A percentile compares a stretch with the other conserved stretches of the same genome.
Conservation (phyloP, 2,329 filamentous ascomycete genomes). For the Fusarium chuoi region DNA sequence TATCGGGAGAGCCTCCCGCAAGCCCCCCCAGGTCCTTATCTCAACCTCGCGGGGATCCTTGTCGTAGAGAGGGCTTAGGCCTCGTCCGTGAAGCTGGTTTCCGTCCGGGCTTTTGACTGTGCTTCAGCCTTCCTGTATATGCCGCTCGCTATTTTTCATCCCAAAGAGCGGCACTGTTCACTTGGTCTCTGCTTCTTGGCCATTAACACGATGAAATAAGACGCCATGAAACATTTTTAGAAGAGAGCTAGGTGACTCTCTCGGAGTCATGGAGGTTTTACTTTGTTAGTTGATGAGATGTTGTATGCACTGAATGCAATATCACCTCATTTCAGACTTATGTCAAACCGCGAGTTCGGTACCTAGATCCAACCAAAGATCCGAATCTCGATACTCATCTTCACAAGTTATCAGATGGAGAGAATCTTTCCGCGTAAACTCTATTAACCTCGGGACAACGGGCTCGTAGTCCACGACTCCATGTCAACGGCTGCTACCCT, state of each 20-base stretch:
- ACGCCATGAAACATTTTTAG: background rate
- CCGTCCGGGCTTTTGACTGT: slow-evolving; percentile 1
- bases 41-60: slow-evolving; percentile 13
- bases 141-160: slow-evolving; percentile 8
- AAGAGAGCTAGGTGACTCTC: background rate
- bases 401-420: background rate
- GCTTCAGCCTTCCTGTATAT: slow-evolving; percentile 1
- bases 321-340: background rate
- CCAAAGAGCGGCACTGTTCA: slow-evolving; percentile 14
- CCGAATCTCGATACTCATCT: background rate
- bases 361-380: background rate
- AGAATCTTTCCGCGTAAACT: background rate
- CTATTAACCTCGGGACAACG: background rate
- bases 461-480: background rate
- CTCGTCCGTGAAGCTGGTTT: slow-evolving; percentile 7
- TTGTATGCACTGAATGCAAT: background rate
- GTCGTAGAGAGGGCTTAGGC: background rate
- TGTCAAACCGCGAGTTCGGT: background rate
- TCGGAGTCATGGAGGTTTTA: background rate
- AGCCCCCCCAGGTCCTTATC: slow-evolving; percentile 3
- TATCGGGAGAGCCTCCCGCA: slow-evolving; percentile 9
- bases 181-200: background rate
- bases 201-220: background rate
- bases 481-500: slow-evolving; percentile 9
- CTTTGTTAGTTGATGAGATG: background rate